Evolutionary conservation across 768 basidiomycete genomes (phyloP).

Genomic region (Tubosaeta sp.): DNA sequence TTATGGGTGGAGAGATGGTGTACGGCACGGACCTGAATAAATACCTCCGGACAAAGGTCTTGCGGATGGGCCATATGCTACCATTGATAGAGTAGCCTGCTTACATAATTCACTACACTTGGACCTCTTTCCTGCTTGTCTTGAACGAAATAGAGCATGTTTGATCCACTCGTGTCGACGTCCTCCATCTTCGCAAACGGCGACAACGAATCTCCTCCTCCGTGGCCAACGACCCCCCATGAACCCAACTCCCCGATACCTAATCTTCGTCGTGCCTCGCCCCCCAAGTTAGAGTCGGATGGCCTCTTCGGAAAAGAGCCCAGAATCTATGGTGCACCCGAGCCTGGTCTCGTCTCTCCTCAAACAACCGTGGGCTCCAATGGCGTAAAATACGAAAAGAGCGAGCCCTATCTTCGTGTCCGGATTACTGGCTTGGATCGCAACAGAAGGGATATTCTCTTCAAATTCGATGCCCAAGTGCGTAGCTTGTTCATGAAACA

Average conservation of each 20-base stretch:
- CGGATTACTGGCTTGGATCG: slow-evolving; percentile 89
- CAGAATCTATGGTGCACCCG: slow-evolving; percentile 84
- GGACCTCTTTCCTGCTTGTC: not conserved
- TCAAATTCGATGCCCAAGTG: slow-evolving; percentile 95
- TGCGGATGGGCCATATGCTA: slow-evolving; percentile 95
- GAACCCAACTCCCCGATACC: slow-evolving; percentile 67
- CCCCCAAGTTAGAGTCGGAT: slow-evolving; percentile 50
- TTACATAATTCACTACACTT: slow-evolving; percentile 14
- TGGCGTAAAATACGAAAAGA: slow-evolving; percentile 68
- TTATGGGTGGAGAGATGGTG: slow-evolving; percentile 75
- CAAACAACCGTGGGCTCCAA: slow-evolving; percentile 59
- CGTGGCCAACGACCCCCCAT: slow-evolving; percentile 83
- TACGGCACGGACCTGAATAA: slow-evolving; percentile 87
- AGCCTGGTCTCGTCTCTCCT: slow-evolving; percentile 79
- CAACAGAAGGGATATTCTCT: slow-evolving; percentile 90
- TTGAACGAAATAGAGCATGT: slow-evolving; percentile 38
- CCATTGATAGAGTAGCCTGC: slow-evolving; percentile 34
- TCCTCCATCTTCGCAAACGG: slow-evolving; percentile 51
- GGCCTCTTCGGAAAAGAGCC: slow-evolving; percentile 76
- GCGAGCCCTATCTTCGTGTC: slow-evolving; percentile 82
- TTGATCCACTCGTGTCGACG: slow-evolving; percentile 67
- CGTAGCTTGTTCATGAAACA: slow-evolving; percentile 3
- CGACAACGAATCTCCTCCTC: slow-evolving; percentile 42
- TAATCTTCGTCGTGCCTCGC: slow-evolving; percentile 59
- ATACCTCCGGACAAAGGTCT: slow-evolving; percentile 93